Percentiles rank a stretch among this genome's conserved stretches.
These are phyloP conservation scores for Lipomyces spencermartinsiae DNA, from an alignment of 805 yeast genomes.

Conservation along the genomic window DNA sequence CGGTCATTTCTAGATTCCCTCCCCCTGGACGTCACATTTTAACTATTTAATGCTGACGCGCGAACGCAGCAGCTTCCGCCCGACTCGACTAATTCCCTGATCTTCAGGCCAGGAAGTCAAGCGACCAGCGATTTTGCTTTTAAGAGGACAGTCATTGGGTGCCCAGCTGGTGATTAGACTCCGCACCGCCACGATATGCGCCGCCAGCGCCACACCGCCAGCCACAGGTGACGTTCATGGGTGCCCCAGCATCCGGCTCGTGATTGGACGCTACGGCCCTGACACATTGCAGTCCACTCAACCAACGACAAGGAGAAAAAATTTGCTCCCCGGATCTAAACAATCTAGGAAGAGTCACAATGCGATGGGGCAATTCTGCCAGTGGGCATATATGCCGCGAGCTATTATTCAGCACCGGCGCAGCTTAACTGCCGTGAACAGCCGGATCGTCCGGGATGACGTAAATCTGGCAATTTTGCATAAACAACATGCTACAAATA, in stretches of 20 bases:
- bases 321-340: not conserved
- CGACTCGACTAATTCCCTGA: not conserved
- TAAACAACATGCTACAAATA: not conserved
- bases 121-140: no score
- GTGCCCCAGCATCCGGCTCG: not conserved
- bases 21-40: not conserved
- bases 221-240: slow-evolving; percentile 3
- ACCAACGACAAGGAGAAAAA: not conserved
- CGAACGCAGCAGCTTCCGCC: not conserved
- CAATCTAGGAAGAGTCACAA: not conserved
- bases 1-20: not conserved
- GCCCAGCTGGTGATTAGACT: not conserved
- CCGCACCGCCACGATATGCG: slow-evolving; percentile 8
- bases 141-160: not conserved
- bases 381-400: not conserved
- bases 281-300: no score
- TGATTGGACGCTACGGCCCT: not conserved
- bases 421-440: not conserved
- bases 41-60: not conserved
- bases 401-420: not conserved
- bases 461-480: not conserved
- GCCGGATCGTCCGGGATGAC: not conserved
- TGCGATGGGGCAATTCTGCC: not conserved
- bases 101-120: not conserved
- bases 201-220: slow-evolving; percentile 13